Conservation (phyloP, 176 grass and related monocot species). For the Panicum miliaceum region DNA sequence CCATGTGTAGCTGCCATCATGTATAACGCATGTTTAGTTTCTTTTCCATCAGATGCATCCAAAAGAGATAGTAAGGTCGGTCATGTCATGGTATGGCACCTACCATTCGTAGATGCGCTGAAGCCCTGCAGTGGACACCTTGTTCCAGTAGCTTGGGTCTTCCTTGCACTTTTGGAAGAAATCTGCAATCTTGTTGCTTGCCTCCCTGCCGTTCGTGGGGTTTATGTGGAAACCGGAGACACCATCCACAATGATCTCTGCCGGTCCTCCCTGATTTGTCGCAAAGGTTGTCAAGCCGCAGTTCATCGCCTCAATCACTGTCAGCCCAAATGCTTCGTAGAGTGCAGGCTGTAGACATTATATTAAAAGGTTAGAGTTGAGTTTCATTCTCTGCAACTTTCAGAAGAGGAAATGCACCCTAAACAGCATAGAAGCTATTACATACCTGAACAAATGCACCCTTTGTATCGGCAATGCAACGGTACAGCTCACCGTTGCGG, state of each 20-base stretch:
- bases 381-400: neutral
- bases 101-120: conserved; percentile 96
- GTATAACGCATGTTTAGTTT: neutral
- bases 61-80: neutral
- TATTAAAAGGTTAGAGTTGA: conserved; percentile 1
- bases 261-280: conserved; percentile 89
- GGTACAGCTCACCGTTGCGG: conserved; percentile 92
- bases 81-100: neutral
- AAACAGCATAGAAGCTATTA: neutral
- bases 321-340: conserved; percentile 95
- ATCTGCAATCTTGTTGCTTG: conserved; percentile 75
- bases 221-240: conserved; percentile 95
- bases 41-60: neutral
- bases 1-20: conserved; percentile 84
- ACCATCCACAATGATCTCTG: conserved; percentile 90
- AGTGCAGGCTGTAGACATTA: conserved; percentile 75
- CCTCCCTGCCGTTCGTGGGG: conserved; percentile 68
- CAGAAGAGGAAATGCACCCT: neutral
- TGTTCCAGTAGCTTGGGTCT: conserved; percentile 85
- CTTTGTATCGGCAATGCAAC: conserved; percentile 80
- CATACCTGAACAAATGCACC: conserved; percentile 95
- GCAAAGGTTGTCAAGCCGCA: conserved; percentile 89
- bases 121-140: conserved; percentile 83
- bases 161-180: conserved; percentile 92
- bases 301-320: conserved; percentile 97